Base-by-base conservation (phyloP, 805 yeast species). In the Candida parachauliodes region DNA sequence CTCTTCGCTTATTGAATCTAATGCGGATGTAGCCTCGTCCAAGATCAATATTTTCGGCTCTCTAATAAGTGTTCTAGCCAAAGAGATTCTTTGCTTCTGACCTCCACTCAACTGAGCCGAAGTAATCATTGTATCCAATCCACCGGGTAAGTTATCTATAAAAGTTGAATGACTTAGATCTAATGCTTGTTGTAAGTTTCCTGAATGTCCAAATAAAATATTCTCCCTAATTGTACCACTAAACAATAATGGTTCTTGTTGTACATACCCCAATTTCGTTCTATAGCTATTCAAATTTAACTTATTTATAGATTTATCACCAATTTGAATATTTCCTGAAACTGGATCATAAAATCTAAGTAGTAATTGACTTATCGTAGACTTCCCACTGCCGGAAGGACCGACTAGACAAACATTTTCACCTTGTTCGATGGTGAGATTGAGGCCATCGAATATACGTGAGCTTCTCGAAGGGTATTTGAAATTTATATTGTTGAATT, bases 341-440 rank as follows among this genome's bases (percentile, higher is more conserved):
- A 56, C 54, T 2, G 94, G 89, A 50, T 88, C 96, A 59, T 91
- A 91, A 54, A 85, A 86, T 42, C 98, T 70, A 48, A 89, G 61
- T 31, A 91, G 62, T 36, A 91, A 63, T 36, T 89, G 86, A 5
- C 89, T 74, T 2, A 91, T 77, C 0, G 97, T 89, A 12, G 95
- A 86, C 57, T 91, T 91, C 18, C 98, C 98, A 43, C 95, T 85
- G 1, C 98, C 98, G 23, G 94, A 83, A n/a, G 96, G 96, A 2
- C 98, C 98, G 12, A 89, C 97, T 42, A 91, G 79, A 55, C 97
- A 89, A 11, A 89, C 80, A 50, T 91, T 91, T 48, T 87, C 89
- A 10, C 97, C 97, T 23, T 84, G 79, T 11, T 67, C 57, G 31
- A 91, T 80, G 2, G 62, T 68, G 40, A 91, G 67, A 46, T 76